phyloP scores from a whole-genome alignment of 345 rosid species.

The Gossypium stocksii region DNA sequence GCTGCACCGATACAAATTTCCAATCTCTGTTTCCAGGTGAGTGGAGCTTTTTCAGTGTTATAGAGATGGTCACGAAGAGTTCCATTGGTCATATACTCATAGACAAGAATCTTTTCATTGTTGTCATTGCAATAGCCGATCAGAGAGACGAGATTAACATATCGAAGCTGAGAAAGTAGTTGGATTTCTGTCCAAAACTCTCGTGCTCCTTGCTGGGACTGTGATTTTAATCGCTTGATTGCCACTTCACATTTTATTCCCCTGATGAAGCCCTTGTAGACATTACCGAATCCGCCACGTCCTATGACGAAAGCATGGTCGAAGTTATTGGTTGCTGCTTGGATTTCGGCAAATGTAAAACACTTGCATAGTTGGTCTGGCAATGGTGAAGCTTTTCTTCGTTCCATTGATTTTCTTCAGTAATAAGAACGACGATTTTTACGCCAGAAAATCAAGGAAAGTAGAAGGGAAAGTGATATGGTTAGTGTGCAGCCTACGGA shows the following conservation, averaged over 20 bases:
- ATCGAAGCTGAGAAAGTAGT: background rate
- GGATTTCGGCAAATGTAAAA: conserved; percentile 6
- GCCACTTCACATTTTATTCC: conserved; percentile 26
- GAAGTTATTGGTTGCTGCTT: conserved; percentile 26
- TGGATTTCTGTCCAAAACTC: conserved; percentile 8
- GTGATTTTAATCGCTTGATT: conserved; percentile 20
- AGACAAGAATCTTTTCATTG: conserved; percentile 2
- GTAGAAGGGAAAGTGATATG: background rate
- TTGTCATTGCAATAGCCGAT: background rate
- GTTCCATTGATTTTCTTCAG: background rate
- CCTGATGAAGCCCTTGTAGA: conserved; percentile 32
- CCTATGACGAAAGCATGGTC: conserved; percentile 24
- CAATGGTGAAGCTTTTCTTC: background rate
- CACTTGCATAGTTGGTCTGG: background rate
- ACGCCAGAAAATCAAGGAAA: background rate
- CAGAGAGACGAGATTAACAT: background rate
- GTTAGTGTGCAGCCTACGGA: background rate
- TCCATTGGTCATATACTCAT: conserved; percentile 35
- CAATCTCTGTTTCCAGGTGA: conserved; percentile 34
- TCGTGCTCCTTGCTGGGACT: background rate
- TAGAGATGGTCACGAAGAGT: conserved; percentile 31
- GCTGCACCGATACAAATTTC: conserved; percentile 37
- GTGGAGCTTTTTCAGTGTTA: conserved; percentile 24
- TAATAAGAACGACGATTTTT: background rate
- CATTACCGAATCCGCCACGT: conserved; percentile 31